Percentiles rank a stretch among this genome's conserved stretches.
These are phyloP conservation scores for Rhizopus stolonifer DNA, from an alignment of 371 early-diverging fungal species.

Conservation along the genomic window DNA sequence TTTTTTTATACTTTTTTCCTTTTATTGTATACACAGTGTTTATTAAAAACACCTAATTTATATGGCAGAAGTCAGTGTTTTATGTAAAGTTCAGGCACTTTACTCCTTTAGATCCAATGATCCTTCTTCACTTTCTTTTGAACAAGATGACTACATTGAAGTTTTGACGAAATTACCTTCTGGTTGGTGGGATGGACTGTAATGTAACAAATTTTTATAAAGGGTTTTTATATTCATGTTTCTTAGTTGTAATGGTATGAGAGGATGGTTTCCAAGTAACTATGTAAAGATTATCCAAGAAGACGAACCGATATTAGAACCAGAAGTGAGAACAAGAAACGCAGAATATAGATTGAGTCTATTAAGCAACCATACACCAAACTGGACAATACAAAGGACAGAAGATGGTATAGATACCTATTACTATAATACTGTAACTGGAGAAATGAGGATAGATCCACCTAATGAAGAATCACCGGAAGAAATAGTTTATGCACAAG, in stretches of 20 bases:
- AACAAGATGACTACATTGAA: slow-evolving; percentile 74
- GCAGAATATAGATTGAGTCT: slow-evolving; percentile 21
- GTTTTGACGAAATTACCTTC: slow-evolving; percentile 75
- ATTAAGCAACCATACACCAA: slow-evolving; percentile 16
- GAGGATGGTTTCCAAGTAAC: slow-evolving; percentile 84
- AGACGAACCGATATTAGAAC: background rate
- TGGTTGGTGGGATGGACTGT: slow-evolving; percentile 89
- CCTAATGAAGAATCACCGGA: background rate
- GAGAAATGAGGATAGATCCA: slow-evolving; percentile 37
- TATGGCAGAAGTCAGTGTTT: slow-evolving; percentile 20
- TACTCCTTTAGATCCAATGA: slow-evolving; percentile 73
- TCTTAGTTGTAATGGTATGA: slow-evolving; percentile 34
- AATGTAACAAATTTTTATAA: slow-evolving; percentile 2
- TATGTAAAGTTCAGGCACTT: slow-evolving; percentile 57
- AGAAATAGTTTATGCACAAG: background rate
- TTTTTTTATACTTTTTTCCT: slow-evolving; percentile 1
- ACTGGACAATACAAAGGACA: slow-evolving; percentile 43
- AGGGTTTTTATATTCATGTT: background rate
- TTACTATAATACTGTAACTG: slow-evolving; percentile 42
- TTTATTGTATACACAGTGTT: slow-evolving; percentile 8
- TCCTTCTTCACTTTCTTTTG: slow-evolving; percentile 66
- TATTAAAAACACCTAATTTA: background rate
- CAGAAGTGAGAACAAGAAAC: slow-evolving; percentile 1
- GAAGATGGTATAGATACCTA: slow-evolving; percentile 52
- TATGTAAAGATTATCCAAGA: slow-evolving; percentile 60